Conservation (phyloP, 2,329 filamentous ascomycete genomes). For the Parastagonospora nodorum region DNA sequence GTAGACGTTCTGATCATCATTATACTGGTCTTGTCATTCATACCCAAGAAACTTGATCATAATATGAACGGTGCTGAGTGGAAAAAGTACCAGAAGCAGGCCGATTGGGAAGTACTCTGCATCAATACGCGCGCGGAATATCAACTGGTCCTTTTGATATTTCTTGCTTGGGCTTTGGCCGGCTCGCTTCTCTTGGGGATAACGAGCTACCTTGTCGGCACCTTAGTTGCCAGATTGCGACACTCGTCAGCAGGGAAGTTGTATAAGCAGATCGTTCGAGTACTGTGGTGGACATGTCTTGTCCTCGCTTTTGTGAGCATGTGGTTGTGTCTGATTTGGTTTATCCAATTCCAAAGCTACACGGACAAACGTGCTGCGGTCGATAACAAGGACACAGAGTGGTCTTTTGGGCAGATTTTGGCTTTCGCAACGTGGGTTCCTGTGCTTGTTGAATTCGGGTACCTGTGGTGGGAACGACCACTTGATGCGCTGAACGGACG, state of each 20-base stretch:
- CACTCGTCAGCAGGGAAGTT: neutral
- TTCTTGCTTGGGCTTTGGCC: no score
- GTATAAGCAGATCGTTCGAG: neutral
- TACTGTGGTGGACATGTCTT: neutral
- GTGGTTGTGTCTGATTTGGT: constrained; percentile 1
- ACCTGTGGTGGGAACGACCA: constrained; percentile 3
- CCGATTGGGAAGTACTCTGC: no score
- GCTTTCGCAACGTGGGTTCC: constrained; percentile 7
- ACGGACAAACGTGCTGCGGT: neutral
- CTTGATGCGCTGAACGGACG: constrained; percentile 1
- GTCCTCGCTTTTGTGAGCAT: neutral
- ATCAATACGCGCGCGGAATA: no score
- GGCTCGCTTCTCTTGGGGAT: neutral
- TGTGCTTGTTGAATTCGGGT: constrained; percentile 4
- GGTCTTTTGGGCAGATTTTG: constrained; percentile 7
- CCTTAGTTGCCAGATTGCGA: neutral
- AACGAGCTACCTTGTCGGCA: neutral
- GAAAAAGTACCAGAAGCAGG: neutral
- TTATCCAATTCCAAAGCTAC: neutral
- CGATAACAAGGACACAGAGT: neutral
- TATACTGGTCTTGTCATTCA: neutral
- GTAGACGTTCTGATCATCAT: neutral
- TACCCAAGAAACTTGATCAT: neutral
- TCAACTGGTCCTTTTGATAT: no score
- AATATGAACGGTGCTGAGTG: neutral